Base-by-base conservation (phyloP, 164 flowering plant genomes). In the Berberis vulgaris region DNA sequence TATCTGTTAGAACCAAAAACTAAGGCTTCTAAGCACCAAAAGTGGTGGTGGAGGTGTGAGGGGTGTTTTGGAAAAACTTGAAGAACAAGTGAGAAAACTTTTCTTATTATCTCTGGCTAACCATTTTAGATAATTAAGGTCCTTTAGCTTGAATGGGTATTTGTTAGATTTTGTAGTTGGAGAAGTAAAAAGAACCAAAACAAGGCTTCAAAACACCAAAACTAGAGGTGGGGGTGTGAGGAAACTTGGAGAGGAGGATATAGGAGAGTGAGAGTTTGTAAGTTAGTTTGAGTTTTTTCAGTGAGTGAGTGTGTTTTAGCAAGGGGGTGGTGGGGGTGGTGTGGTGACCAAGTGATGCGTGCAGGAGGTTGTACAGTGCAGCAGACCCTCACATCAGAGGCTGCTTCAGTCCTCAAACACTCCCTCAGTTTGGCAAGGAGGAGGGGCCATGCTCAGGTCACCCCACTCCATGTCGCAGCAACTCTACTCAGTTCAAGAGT, bases 311-410 rank as follows among this genome's bases (percentile, higher is more conserved):
- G n/a, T 54, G 45, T 57, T 46, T 4, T 8, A n/a, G 13, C 12
- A 47, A 76, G 79, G 82, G 88, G 85, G 70, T 74, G 74, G 44
- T 63, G 67, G 82, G 86, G 84, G 80, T 69, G 72, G 74, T 79
- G 76, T 64, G 2, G 59, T 69, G 65, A 60, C 62, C 12, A 76
- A 83, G 88, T 84, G 61, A 91, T 89, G 97, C 95, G 94, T 63
- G 78, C 91, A 83, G 91, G 93, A 77, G 84, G 74, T 65, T 73
- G 80, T 70, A 70, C 97, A 61, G 82, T 80, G 47, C 96, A 88
- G 81, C 97, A 94, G 91, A 85, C 96, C 82, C 95, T 91, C 82
- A 84, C 96, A 62, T 52, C 92, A 66, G 98, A 91, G 86, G 97
- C 96, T 76, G 95, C 97, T 75, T 79, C 88, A 47, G 91, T 85